Evolutionary conservation across 164 flowering plant species (phyloP).

Genomic region (Magnolia sinica): DNA sequence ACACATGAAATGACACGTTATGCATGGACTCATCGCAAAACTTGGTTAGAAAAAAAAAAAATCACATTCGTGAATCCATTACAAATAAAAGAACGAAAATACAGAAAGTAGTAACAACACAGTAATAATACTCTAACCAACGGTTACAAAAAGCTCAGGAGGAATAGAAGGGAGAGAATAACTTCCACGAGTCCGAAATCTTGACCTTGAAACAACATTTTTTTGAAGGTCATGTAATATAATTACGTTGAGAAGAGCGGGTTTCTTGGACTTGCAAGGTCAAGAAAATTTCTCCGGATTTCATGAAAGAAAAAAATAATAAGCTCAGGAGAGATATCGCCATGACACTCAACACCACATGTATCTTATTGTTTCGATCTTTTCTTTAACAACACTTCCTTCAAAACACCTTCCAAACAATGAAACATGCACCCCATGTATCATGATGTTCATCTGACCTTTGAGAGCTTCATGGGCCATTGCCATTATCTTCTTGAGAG

Average conservation of each 20-base stretch:
- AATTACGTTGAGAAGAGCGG: neutral
- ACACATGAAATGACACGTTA: too few species aligned
- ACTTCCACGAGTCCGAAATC: slow-evolving; percentile 8
- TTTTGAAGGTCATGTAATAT: slow-evolving; percentile 5
- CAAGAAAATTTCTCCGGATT: slow-evolving; percentile 46
- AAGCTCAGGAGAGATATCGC: slow-evolving; percentile 73
- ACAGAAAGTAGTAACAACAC: neutral
- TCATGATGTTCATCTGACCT: slow-evolving; percentile 8
- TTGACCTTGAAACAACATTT: neutral
- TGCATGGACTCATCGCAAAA: too few species aligned
- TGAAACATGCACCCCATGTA: neutral
- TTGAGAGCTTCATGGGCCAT: slow-evolving; percentile 2
- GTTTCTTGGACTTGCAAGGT: slow-evolving; percentile 67
- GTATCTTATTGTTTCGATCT: neutral
- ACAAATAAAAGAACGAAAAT: neutral
- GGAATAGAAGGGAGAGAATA: slow-evolving; percentile 25
- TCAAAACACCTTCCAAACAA: neutral
- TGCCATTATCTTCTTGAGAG: neutral
- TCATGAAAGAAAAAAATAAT: slow-evolving; percentile 19
- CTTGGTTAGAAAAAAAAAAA: too few species aligned
- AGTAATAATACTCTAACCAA: neutral
- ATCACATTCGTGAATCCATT: neutral
- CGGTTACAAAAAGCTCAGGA: slow-evolving; percentile 30
- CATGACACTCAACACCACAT: slow-evolving; percentile 11
- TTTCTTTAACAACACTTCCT: neutral